Evolutionary conservation across 345 rosid species (phyloP), one percentile per base, ranked within the genome.

Genomic region (Toxicodendron radicans): DNA sequence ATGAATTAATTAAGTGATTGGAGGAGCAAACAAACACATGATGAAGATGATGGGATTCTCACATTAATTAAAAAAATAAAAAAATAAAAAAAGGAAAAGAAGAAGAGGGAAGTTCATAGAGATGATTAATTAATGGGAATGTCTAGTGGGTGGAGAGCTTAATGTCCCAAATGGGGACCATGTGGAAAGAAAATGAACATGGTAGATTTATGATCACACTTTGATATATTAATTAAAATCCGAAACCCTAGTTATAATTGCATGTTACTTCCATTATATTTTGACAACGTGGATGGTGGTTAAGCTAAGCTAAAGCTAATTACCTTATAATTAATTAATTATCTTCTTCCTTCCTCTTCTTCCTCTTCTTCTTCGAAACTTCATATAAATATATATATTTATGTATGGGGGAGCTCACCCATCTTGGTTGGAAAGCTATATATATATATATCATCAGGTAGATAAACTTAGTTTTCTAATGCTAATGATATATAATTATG

Each of bases 151-250:
- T 80, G 76, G 85, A 70, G 61, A 62, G 83, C 82, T 81, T 48
- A 46, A 75, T 68, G 76, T 53, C 76, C 76, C 82, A 64, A 38
- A 38, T 68, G 83, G 83, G 89, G 89, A 78, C 87, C 89, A 86
- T 70, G 86, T 77, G 86, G 82, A 35, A 35, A 35, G 38, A 35
- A 35, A 35, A 77, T 80, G 78, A 83, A 75, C 80, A 77, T 83
- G 74, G 57, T 18, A 53, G 24, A 83, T 72, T 65, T 65, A 77
- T 79, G 66, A 72, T 76, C 64, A 68, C 43, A n/a, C n/a, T n/a
- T n/a, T n/a, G n/a, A n/a, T n/a, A n/a, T n/a, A n/a, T n/a, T n/a
- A 51, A 38, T 54, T 58, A 48, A 51, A 48, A 58, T 58, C 21
- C 23, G 59, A 73, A 69, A 70, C 76, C 49, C 5, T 58, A 46